Base-by-base conservation (phyloP, 441 rosid species). In the Populus hybrid region DNA sequence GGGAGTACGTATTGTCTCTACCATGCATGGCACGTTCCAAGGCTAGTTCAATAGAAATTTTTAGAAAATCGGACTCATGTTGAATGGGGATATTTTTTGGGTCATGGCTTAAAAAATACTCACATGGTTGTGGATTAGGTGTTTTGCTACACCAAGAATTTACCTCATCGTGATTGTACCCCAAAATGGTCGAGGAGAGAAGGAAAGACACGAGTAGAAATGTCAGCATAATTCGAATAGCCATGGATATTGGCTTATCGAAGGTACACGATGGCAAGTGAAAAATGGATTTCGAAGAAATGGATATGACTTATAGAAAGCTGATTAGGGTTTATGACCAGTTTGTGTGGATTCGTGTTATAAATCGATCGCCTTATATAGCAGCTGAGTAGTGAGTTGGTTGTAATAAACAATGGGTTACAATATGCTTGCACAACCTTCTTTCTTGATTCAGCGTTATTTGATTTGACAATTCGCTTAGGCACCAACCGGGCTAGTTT, bases 71-170 rank as follows among this genome's bases (percentile, higher is more conserved):
- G 2, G 88, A 74, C 30, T 77, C 82, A 3, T 77, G 67, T 20
- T 75, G 80, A 8, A 86, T 85, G 12, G 70, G 73, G 1, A 23
- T 30, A 63, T 6, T 66, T 16, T 34, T 72, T 20, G 77, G 77
- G 23, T 77, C 32, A 23, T 81, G 78, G 35, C 67, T 71, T 77
- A 83, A 26, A 40, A 84, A 84, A 70, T 83, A 79, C 70, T 83
- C 78, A 65, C 92, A 89, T 12, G 86, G 85, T 59, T 73, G 75
- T 2, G 89, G 89, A 76, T 89, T 23, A 24, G 92, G 90, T 20
- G 87, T 89, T 73, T 83, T 83, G 76, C 50, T 71, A 65, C 92
- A 89, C 90, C 91, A 88, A 34, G 84, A 78, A 50, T 78, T 81
- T 8, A 87, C 89, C 10, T 90, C 90, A 10, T 72, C 64, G 0